Percentiles rank a stretch among this genome's conserved stretches.
These are phyloP conservation scores for Brettanomyces custersianus DNA, from an alignment of 805 yeast species.

Conservation along the genomic window DNA sequence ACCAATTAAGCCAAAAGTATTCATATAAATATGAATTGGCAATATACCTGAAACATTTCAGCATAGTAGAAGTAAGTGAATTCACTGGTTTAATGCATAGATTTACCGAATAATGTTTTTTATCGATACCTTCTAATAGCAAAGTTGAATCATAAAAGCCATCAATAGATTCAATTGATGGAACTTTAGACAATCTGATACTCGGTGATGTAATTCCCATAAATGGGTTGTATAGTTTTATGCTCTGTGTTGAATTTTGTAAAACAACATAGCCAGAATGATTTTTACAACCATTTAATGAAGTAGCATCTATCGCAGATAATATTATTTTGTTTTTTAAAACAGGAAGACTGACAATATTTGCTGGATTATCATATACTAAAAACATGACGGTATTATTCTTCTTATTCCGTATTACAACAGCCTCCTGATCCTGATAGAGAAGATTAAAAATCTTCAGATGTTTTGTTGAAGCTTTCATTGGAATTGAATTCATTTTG, in stretches of 20 bases:
- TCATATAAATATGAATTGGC: constrained; percentile 52
- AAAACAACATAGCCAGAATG: constrained; percentile 39
- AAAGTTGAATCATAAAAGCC: constrained; percentile 17
- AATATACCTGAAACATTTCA: constrained; percentile 42
- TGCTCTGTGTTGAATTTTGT: constrained; percentile 26
- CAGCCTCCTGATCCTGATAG: constrained; percentile 50
- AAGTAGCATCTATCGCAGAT: constrained; percentile 29
- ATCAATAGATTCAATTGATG: constrained; percentile 14
- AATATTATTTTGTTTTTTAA: constrained; percentile 15
- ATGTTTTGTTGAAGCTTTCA: constrained; percentile 21
- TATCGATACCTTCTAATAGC: constrained; percentile 13
- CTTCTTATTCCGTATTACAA: constrained; percentile 42
- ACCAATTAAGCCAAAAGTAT: constrained; percentile 56
- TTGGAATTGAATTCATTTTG: constrained; percentile 37
- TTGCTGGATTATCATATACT: constrained; percentile 31
- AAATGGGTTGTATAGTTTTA: constrained; percentile 48
- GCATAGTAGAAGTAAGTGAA: constrained; percentile 33
- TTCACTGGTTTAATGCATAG: constrained; percentile 37
- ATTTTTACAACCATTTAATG: constrained; percentile 22
- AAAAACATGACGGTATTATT: constrained; percentile 39
- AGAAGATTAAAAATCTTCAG: constrained; percentile 31
- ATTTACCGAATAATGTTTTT: constrained; percentile 22
- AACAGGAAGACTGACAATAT: constrained; percentile 20
- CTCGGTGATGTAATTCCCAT: constrained; percentile 35
- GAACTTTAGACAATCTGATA: constrained; percentile 19